A percentile compares a stretch with the other conserved stretches of the same genome.
Evolutionary conservation across 2,329 filamentous ascomycete species (phyloP).

Genomic region (Trichocomaceae sp.): DNA sequence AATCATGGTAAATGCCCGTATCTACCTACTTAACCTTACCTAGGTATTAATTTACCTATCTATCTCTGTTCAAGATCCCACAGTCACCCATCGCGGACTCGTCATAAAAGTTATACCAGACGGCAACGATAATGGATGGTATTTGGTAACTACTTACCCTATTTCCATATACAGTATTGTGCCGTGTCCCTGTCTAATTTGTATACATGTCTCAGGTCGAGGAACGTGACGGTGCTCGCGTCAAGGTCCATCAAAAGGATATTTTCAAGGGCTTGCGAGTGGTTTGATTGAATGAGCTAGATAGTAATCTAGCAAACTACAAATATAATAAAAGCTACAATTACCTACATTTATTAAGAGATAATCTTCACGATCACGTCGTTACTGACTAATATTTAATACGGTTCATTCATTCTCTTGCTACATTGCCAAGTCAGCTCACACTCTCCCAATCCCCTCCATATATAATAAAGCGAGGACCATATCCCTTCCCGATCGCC

Average conservation of each 20-base stretch:
- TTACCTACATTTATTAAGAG: too few species aligned
- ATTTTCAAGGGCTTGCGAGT: conserved; percentile 8
- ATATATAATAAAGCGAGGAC: too few species aligned
- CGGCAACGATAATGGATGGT: conserved; percentile 8
- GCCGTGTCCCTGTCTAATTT: background rate
- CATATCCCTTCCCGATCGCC: too few species aligned
- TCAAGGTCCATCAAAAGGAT: conserved; percentile 10
- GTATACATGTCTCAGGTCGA: conserved; percentile 3
- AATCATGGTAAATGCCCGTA: background rate
- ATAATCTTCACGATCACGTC: too few species aligned
- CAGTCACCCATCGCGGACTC: conserved; percentile 6
- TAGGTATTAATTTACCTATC: background rate
- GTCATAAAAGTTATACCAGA: conserved; percentile 7
- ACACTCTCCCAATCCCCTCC: too few species aligned
- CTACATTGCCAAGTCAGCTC: too few species aligned
- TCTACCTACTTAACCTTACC: background rate
- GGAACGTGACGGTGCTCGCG: conserved; percentile 2
- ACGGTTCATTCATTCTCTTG: too few species aligned
- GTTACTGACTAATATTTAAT: too few species aligned
- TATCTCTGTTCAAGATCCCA: background rate
- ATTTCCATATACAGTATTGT: background rate
- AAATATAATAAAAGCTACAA: too few species aligned
- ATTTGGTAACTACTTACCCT: background rate
- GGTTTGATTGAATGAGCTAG: background rate
- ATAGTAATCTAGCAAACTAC: too few species aligned